Conservation (phyloP, 2,329 filamentous ascomycete species). For the Eutypa lata region DNA sequence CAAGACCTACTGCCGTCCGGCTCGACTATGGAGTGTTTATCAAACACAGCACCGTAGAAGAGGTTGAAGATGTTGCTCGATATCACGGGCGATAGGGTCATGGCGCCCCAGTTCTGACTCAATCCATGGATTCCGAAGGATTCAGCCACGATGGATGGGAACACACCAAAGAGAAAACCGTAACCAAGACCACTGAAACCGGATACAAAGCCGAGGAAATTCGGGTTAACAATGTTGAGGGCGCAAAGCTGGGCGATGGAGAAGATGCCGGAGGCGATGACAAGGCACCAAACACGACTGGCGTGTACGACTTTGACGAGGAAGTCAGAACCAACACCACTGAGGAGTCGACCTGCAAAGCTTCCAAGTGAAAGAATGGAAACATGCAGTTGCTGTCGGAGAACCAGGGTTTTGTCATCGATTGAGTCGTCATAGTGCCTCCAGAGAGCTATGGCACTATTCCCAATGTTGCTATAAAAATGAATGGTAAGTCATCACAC, state of each 20-base stretch:
- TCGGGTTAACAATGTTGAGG: constrained; percentile 71
- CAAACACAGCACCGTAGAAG: constrained; percentile 81
- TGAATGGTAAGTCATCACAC: not conserved
- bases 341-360: constrained; percentile 76
- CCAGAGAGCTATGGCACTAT: constrained; percentile 86
- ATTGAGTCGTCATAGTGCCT: constrained; percentile 74
- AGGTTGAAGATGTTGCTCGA: constrained; percentile 92
- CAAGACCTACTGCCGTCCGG: constrained; percentile 71
- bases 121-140: constrained; percentile 87
- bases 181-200: constrained; percentile 84
- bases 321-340: constrained; percentile 86
- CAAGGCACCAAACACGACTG: constrained; percentile 88
- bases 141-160: constrained; percentile 84
- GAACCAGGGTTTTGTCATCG: constrained; percentile 70
- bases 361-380: constrained; percentile 88
- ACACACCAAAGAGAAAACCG: constrained; percentile 91
- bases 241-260: constrained; percentile 75
- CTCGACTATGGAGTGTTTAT: constrained; percentile 69
- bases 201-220: constrained; percentile 74
- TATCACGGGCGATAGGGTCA: constrained; percentile 85
- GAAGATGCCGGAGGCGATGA: constrained; percentile 75
- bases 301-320: constrained; percentile 77
- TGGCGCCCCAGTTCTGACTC: constrained; percentile 93
- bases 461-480: constrained; percentile 81
- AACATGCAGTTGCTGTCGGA: constrained; percentile 86